Evolutionary conservation across 73 alveolate species (phyloP), one percentile per base, ranked within the genome.

Genomic region (Uronychia setigera): DNA sequence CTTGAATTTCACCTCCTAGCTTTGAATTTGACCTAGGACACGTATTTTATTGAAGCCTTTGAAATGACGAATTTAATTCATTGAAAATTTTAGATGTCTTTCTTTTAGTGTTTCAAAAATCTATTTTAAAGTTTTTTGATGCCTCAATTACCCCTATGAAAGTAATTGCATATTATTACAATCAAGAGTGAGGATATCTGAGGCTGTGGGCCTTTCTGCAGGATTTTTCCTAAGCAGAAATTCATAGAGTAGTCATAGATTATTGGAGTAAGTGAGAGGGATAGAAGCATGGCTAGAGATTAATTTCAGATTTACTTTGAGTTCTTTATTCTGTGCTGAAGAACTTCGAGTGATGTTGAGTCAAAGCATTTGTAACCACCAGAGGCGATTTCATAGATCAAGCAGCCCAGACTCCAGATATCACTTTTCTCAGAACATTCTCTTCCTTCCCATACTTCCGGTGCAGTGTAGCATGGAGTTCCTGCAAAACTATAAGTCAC

Each of bases 401-500:
- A 1, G 29, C 87, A 80, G 80, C 87, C 87, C 9, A 80, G 87
- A 28, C 46, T 13, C 87, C 87, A 80, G 26, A 80, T 58, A 58
- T 80, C 87, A 25, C 80, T 57, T 28, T 35, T 58, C 59, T 58
- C 78, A 13, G 27, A 13, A 29, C 32, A 58, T 29, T 32, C 30
- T 31, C 58, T 31, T 9, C 32, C 60, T 25, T 26, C 13, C 75
- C 78, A 35, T 1, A 80, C 32, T 29, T 80, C 87, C 1, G 87
- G 87, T 1, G 87, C 58, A 1, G 59, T 13, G 87, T 80, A 80
- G 87, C 59, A 35, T n/a, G 79, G 87, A 58, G 87, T 80, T 26
- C 87, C 87, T 11, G 26, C 33, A 31, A 46, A 46, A 46, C 19
- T 5, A 46, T 5, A 5, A 5, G 5, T 11, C 5, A 19, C 19